Base-by-base conservation (phyloP, 345 rosid species). In the Cardamine resedifolia region DNA sequence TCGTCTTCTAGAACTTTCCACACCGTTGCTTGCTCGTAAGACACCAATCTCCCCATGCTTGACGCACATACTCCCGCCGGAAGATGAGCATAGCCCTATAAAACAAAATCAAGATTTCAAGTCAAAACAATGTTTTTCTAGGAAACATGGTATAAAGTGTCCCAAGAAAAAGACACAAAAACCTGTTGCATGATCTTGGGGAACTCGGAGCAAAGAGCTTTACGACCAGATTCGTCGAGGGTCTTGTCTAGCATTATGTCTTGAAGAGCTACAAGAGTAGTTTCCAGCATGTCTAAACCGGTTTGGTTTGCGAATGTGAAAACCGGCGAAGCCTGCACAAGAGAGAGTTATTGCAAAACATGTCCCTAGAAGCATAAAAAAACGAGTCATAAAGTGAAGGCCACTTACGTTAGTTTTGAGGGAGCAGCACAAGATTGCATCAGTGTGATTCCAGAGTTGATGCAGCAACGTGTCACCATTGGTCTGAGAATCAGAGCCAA, bases 231-330 rank as follows among this genome's bases (percentile, higher is more conserved):
- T 73, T 91, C 97, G 26, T 91, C 88, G 0, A 91, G 85, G 43
- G 87, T 88, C 86, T 89, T 91, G 82, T 94, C 97, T 14, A 94
- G 85, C 86, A 81, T 87, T 27, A 94, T 88, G 78, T 91, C 98
- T 77, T 94, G 98, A 76, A 91, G 97, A 39, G 96, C 87, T 28
- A 94, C 86, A 7, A 94, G 85, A 6, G 97, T 91, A 2, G 98
- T 94, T 82, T 94, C 98, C 2, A 94, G 93, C 97, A 94, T 94
- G 82, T 91, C 97, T 11, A 94, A 86, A 65, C 98, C 97, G 2
- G 96, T 93, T 81, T 91, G 96, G 84, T 94, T 94, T 7, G 95
- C 95, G 1, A 89, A 91, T 38, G 87, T 89, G 75, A 87, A 94
- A 53, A 87, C 82, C 0, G 96, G 92, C 52, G 89, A 91, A 30